A percentile compares a stretch with the other conserved stretches of the same genome.
Evolutionary conservation across 2,329 filamentous ascomycete genomes (phyloP).

Genomic region (Aspergillus sp.): DNA sequence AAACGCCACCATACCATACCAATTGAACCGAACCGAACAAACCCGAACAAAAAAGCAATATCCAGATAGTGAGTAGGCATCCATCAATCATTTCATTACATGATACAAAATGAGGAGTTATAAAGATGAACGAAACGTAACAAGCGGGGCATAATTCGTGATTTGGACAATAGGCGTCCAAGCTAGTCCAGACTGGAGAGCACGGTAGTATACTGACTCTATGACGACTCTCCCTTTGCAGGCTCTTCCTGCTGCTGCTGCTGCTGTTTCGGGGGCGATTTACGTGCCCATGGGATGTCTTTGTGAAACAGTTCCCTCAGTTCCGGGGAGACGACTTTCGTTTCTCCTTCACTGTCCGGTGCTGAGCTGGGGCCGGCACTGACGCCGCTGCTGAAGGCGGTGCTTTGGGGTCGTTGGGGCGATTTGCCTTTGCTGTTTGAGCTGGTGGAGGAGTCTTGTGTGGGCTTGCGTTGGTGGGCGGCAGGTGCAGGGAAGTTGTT

Average conservation of each 20-base stretch:
- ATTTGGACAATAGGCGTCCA: background rate
- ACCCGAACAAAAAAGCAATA: background rate
- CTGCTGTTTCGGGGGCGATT: conserved; percentile 9
- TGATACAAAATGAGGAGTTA: background rate
- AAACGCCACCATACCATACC: background rate
- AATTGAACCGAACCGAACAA: background rate
- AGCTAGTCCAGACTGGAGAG: background rate
- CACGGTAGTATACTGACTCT: background rate
- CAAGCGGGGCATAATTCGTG: background rate
- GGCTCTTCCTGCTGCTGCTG: background rate
- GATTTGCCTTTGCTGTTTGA: conserved; percentile 36
- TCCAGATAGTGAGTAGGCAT: background rate
- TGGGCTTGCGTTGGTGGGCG: conserved; percentile 52
- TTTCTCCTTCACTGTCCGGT: conserved; percentile 23
- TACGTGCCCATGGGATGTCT: conserved; percentile 53
- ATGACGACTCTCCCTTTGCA: background rate
- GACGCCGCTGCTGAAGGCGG: conserved; percentile 29
- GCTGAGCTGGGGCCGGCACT: conserved; percentile 11
- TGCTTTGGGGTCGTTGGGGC: conserved; percentile 20
- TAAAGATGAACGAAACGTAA: background rate
- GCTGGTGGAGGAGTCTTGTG: conserved; percentile 15
- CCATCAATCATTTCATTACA: background rate
- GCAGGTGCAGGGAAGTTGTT: conserved; percentile 69
- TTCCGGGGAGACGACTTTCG: conserved; percentile 64
- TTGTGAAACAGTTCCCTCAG: conserved; percentile 62